Percentiles rank a stretch among this genome's conserved stretches.
These are phyloP conservation scores for Parachlorella kessleri DNA, from an alignment of 139 green algal species.

Conservation along the genomic window DNA sequence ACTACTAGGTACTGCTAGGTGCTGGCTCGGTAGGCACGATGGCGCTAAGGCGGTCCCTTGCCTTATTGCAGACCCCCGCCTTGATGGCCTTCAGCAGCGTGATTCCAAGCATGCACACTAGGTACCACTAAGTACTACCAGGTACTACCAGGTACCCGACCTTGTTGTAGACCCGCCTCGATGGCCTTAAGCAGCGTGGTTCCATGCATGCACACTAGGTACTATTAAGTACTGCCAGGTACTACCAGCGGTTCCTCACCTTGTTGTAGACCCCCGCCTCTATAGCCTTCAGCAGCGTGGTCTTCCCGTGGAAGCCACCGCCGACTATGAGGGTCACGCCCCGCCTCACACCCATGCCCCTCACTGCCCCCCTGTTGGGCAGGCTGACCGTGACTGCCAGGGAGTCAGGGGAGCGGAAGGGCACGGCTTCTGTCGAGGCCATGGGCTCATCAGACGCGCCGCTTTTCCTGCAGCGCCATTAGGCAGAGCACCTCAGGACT, in stretches of 20 bases:
- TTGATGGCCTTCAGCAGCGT: constrained; percentile 74
- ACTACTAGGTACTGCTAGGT: too few species aligned
- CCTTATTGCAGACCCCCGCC: constrained; percentile 71
- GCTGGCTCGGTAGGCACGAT: too few species aligned
- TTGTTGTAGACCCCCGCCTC: constrained; percentile 76
- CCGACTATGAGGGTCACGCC: constrained; percentile 76
- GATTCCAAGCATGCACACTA: too few species aligned
- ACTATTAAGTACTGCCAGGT: too few species aligned
- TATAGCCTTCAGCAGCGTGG: constrained; percentile 69
- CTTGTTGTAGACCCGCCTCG: constrained; percentile 71
- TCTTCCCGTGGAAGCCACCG: constrained; percentile 77
- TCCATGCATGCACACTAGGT: too few species aligned
- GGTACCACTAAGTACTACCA: too few species aligned
- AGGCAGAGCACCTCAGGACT: not conserved
- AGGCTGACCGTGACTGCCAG: constrained; percentile 48
- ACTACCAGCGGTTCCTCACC: constrained; percentile 1
- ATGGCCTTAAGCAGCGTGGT: constrained; percentile 70
- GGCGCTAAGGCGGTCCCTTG: not conserved
- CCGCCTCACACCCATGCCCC: constrained; percentile 61
- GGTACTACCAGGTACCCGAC: not conserved
- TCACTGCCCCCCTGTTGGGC: constrained; percentile 55
- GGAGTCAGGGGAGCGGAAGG: constrained; percentile 45
- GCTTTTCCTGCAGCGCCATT: constrained; percentile 12
- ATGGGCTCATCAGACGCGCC: constrained; percentile 60
- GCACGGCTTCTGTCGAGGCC: constrained; percentile 27